Base-by-base conservation (phyloP, 1,139 yeast genomes). In the Blastobotrys illinoisensis region DNA sequence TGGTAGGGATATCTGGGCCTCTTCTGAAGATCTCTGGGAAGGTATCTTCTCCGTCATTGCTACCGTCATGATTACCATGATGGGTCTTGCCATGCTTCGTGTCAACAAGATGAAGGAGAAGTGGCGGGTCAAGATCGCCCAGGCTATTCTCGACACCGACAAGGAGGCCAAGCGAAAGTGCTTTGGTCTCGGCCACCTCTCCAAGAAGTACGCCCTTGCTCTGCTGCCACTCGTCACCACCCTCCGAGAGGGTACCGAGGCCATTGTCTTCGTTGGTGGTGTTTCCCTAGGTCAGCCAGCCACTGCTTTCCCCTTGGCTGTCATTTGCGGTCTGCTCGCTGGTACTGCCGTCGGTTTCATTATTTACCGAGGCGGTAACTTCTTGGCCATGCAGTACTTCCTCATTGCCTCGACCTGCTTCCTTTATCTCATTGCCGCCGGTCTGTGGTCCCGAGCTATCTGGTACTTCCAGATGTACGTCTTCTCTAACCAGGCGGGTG, bases 51-150 rank as follows among this genome's bases (percentile, higher is more conserved):
- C 90, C 68, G 74, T 90, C 36, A 79, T 91, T 64, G 97, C 98
- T 1, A 80, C 95, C 0, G 76, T 87, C 21, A 80, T 91, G 69
- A 91, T 91, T 59, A 83, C 97, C 2, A 65, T 83, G 50, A 90
- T 91, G 97, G 97, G 98, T 52, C 74, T 91, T 63, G 95, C 96
- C 66, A 87, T 91, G 86, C 79, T 91, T 65, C 80, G 97, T 69
- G 79, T 91, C 68, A 89, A 91, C 71, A 91, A 90, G 74, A 80
- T 91, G 83, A 85, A 88, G 71, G 93, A 84, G 64, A 91, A 90
- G 73, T 91, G 96, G 89, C 84, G 96, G 75, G 78, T 88, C 61
- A 91, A 91, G 74, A 79, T 91, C 65, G 95, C 97, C 16, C 80
- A 79, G 60, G 87, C 95, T 45, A 77, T 86, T 57, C 71, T 82